Percentiles rank a stretch among this genome's conserved stretches.
Evolutionary conservation across 345 rosid species (phyloP).

Genomic region (Luvunga scandens): DNA sequence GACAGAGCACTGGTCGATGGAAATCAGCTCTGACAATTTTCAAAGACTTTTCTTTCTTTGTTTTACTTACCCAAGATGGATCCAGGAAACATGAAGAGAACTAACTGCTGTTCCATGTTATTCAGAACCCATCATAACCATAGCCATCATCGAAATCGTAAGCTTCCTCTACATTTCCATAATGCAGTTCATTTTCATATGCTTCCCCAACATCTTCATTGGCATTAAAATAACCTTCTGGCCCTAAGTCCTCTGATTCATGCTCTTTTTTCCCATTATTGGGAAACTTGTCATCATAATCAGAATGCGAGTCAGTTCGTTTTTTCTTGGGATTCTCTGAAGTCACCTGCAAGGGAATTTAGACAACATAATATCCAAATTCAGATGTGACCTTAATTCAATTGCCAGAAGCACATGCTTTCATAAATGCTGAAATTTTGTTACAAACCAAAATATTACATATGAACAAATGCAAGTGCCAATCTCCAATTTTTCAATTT

Average conservation of each 20-base stretch:
- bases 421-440: not conserved
- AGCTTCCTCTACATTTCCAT: slow-evolving; percentile 26
- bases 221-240: slow-evolving; percentile 16
- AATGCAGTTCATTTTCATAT: slow-evolving; percentile 10
- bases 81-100: not conserved
- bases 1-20: not conserved
- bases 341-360: slow-evolving; percentile 13
- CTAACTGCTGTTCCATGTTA: too few species aligned
- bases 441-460: not conserved
- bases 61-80: not conserved
- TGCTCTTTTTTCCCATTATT: slow-evolving; percentile 5
- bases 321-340: slow-evolving; percentile 30
- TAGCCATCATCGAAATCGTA: slow-evolving; percentile 20
- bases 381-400: not conserved
- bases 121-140: slow-evolving; percentile 22
- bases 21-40: not conserved
- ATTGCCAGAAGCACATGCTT: not conserved
- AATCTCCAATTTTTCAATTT: not conserved
- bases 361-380: not conserved
- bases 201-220: slow-evolving; percentile 13
- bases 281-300: slow-evolving; percentile 16
- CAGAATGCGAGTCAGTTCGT: slow-evolving; percentile 27
- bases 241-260: slow-evolving; percentile 11
- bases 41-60: not conserved
- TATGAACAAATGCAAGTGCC: not conserved